Evolutionary conservation across 306 rosid species (phyloP).

Genomic region (Delonix regia): DNA sequence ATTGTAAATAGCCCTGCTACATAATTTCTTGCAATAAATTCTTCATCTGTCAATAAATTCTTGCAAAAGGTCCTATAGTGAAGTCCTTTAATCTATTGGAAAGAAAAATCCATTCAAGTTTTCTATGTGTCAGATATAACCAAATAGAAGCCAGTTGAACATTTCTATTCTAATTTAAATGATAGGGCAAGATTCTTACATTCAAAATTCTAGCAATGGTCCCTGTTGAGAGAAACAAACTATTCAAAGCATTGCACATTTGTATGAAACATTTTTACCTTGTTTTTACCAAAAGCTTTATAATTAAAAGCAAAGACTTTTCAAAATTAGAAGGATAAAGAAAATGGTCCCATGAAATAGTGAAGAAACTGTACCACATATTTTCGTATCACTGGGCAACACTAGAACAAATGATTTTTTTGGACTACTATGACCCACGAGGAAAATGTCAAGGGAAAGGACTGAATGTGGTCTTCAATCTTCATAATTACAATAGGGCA

Average conservation of each 20-base stretch:
- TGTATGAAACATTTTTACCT: neutral
- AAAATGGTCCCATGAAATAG: neutral
- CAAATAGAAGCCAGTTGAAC: neutral
- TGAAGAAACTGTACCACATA: neutral
- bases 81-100: neutral
- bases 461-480: neutral
- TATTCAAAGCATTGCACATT: neutral
- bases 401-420: neutral
- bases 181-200: neutral
- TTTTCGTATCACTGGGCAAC: neutral
- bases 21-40: neutral
- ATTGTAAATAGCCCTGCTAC: neutral
- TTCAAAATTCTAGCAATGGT: neutral
- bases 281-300: neutral
- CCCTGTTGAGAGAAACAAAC: neutral
- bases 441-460: neutral
- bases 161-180: neutral
- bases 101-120: neutral
- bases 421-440: neutral
- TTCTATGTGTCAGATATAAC: neutral
- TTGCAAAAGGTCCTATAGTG: neutral
- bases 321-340: neutral
- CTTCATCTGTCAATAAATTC: neutral
- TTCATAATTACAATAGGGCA: constrained; percentile 6
- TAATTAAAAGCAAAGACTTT: neutral